A percentile compares a stretch with the other conserved stretches of the same genome.
These are phyloP conservation scores for Penstemon davidsonii DNA, from an alignment of 257 asterid genomes.

Conservation along the genomic window DNA sequence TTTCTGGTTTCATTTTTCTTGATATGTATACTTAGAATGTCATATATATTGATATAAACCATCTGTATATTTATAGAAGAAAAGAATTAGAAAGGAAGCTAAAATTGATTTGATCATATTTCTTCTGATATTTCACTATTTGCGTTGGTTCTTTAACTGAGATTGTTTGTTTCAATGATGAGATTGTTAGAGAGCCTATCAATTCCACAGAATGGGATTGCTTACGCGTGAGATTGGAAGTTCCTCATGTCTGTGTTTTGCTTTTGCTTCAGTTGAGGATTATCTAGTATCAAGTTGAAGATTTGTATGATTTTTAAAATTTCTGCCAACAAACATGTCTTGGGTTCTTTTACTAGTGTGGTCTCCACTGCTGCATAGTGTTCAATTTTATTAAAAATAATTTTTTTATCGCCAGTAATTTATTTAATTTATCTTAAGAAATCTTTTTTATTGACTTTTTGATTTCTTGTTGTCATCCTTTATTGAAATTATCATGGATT, in stretches of 20 bases:
- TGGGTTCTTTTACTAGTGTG: no score
- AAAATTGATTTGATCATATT: background rate
- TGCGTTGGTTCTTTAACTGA: background rate
- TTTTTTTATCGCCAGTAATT: no score
- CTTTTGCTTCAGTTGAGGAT: no score
- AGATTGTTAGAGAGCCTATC: background rate
- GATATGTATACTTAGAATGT: background rate
- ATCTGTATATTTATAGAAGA: background rate
- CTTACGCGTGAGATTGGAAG: slow-evolving; percentile 22
- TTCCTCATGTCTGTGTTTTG: background rate
- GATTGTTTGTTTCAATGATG: no score
- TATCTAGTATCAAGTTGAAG: background rate
- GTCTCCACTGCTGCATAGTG: background rate
- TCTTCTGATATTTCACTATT: no score
- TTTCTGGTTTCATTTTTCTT: slow-evolving; percentile 11
- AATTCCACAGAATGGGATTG: slow-evolving; percentile 8
- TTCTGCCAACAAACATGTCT: background rate
- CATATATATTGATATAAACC: no score
- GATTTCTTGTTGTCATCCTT: background rate
- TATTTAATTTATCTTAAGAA: no score
- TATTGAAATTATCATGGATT: no score
- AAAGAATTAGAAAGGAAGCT: background rate
- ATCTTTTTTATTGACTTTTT: no score
- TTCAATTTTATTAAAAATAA: background rate
- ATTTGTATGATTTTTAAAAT: background rate